Evolutionary conservation across 495 filamentous ascomycete genomes (phyloP).

Genomic region (Aspergillus mulundensis): DNA sequence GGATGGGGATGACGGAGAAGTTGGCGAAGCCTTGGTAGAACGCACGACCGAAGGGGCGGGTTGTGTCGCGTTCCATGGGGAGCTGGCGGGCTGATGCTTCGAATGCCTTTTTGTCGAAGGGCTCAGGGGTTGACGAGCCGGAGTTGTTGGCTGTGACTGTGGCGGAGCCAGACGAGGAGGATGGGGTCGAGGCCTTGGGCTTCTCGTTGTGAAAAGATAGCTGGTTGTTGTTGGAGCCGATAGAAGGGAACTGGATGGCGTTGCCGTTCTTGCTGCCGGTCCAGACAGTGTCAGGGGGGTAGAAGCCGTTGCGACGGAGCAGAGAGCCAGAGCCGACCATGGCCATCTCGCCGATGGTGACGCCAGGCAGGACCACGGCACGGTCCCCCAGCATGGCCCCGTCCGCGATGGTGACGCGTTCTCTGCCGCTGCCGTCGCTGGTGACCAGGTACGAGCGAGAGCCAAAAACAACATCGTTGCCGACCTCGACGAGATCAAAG

Average conservation of each 20-base stretch:
- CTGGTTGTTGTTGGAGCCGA: not conserved
- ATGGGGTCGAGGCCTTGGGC: not conserved
- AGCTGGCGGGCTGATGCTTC: too few relatives aligned
- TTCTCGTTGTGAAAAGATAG: not conserved
- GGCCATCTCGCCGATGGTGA: constrained; percentile 30
- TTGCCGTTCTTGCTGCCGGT: constrained; percentile 42
- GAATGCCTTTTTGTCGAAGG: not conserved
- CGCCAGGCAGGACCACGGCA: constrained; percentile 37
- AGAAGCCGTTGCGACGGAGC: constrained; percentile 33
- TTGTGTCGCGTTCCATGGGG: not conserved
- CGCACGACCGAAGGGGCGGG: constrained; percentile 36
- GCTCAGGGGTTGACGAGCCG: not conserved
- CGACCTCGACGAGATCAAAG: constrained; percentile 43
- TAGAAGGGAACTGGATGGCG: constrained; percentile 32
- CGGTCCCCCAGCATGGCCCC: constrained; percentile 46
- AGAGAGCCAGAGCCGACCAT: constrained; percentile 44
- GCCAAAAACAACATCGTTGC: constrained; percentile 46
- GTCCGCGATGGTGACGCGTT: constrained; percentile 32
- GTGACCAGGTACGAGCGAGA: constrained; percentile 43
- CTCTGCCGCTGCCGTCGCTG: constrained; percentile 38
- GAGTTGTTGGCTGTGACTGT: not conserved
- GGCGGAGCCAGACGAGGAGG: not conserved
- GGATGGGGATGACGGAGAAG: constrained; percentile 36
- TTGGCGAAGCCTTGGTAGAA: constrained; percentile 38
- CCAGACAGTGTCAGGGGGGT: constrained; percentile 35